phyloP scores from a whole-genome alignment of 2,329 filamentous ascomycete species.

The Pseudogymnoascus sp. region DNA sequence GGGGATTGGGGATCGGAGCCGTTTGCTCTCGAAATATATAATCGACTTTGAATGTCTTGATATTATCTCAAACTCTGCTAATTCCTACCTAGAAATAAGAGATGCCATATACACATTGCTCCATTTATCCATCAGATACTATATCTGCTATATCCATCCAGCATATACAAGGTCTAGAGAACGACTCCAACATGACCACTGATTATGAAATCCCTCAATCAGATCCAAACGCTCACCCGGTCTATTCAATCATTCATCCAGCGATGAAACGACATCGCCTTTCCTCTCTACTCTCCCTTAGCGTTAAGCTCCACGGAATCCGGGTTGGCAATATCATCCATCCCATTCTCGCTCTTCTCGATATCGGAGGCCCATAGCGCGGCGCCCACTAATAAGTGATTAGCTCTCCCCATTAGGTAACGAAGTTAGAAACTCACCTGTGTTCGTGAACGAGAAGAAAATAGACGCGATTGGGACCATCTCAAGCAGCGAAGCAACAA shows the following conservation, averaged over 20 bases:
- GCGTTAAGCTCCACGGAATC: not conserved
- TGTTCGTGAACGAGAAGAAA: conserved; percentile 83
- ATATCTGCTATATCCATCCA: not conserved
- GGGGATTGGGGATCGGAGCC: too few species aligned
- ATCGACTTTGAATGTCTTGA: not conserved
- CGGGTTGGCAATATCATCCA: conserved; percentile 6
- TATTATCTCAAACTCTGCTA: not conserved
- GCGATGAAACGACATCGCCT: not conserved
- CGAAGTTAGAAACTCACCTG: conserved; percentile 37
- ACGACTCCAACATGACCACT: not conserved
- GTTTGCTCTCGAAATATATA: not conserved
- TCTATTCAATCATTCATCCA: not conserved
- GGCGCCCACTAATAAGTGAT: conserved; percentile 56
- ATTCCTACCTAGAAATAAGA: not conserved
- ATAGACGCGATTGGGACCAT: conserved; percentile 77
- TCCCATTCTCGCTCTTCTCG: conserved; percentile 35
- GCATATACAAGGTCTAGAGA: not conserved
- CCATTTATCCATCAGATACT: not conserved
- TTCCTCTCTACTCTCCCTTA: not conserved
- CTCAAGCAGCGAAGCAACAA: conserved; percentile 69
- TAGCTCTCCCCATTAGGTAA: not conserved
- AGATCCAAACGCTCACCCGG: not conserved
- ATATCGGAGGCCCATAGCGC: conserved; percentile 92
- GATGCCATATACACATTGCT: not conserved
- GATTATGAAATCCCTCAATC: not conserved